These are phyloP conservation scores for Sporothrix inflata DNA, from an alignment of 2,329 filamentous ascomycete genomes.

Conservation along the genomic window DNA sequence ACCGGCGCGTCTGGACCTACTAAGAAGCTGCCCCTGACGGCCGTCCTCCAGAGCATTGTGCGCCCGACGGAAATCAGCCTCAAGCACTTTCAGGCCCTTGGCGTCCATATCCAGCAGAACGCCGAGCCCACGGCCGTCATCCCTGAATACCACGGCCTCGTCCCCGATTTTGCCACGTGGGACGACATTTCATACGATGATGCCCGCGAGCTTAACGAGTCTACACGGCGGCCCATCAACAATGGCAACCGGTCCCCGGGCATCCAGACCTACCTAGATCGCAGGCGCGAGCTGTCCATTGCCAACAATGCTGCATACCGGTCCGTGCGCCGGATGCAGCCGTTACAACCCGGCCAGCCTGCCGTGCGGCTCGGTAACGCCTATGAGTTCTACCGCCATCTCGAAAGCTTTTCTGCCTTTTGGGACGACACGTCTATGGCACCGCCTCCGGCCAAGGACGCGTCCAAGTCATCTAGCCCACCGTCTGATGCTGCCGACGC, in stretches of 20 bases:
- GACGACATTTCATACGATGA: constrained; percentile 54
- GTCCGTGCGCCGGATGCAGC: constrained; percentile 61
- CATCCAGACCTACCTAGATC: constrained; percentile 61
- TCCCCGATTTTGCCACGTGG: constrained; percentile 60
- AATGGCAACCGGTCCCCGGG: constrained; percentile 61
- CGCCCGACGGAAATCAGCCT: constrained; percentile 55
- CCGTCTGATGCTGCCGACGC: background rate
- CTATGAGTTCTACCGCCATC: constrained; percentile 67
- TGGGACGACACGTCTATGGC: constrained; percentile 62
- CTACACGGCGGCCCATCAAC: constrained; percentile 53
- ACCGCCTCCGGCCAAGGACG: constrained; percentile 44
- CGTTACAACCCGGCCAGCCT: constrained; percentile 54
- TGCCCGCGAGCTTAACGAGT: constrained; percentile 52
- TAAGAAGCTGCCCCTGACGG: constrained; percentile 47
- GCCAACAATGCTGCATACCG: constrained; percentile 63
- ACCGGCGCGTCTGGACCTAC: constrained; percentile 8
- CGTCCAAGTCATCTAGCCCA: constrained; percentile 21
- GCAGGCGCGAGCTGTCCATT: constrained; percentile 59
- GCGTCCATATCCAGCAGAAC: constrained; percentile 58
- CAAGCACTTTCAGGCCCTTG: constrained; percentile 60
- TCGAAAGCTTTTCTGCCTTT: constrained; percentile 61
- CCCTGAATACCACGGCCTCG: constrained; percentile 52
- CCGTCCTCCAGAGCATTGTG: constrained; percentile 57
- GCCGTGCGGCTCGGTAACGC: constrained; percentile 62
- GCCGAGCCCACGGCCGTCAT: constrained; percentile 54